A percentile compares a stretch with the other conserved stretches of the same genome.
These are phyloP conservation scores for Umbelopsis sp. DNA, from an alignment of 192 early-diverging fungal species.

Conservation along the genomic window DNA sequence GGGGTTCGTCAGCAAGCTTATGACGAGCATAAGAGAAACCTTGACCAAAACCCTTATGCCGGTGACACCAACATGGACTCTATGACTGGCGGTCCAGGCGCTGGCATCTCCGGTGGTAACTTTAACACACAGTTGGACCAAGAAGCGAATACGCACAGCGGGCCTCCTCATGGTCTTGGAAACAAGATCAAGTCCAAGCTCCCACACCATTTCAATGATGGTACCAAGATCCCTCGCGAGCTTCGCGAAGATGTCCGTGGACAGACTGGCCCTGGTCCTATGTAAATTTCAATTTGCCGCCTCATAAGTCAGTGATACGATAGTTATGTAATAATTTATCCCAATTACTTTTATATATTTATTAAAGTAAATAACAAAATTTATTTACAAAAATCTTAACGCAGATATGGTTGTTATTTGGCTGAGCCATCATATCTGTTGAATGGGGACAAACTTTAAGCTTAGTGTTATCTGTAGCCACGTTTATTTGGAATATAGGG, in stretches of 20 bases:
- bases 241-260: constrained; percentile 7
- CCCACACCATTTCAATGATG: constrained; percentile 10
- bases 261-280: constrained; percentile 9
- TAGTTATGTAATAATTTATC: constrained; percentile 5
- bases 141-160: neutral
- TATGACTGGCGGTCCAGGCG: neutral
- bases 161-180: constrained; percentile 11
- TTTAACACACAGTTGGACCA: neutral
- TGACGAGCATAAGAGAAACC: neutral
- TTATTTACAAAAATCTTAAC: neutral
- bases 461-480: no score
- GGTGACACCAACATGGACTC: neutral
- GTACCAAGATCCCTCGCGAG: constrained; percentile 9
- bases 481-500: no score
- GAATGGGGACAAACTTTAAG: no score
- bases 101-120: neutral
- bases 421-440: no score
- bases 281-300: neutral
- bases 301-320: neutral
- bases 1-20: constrained; percentile 6
- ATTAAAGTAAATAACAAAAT: neutral
- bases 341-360: constrained; percentile 3
- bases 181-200: constrained; percentile 23
- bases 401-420: neutral
- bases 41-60: neutral